phyloP scores from a whole-genome alignment of 1,284 basidiomycete species.

The Cronartium ribicola region DNA sequence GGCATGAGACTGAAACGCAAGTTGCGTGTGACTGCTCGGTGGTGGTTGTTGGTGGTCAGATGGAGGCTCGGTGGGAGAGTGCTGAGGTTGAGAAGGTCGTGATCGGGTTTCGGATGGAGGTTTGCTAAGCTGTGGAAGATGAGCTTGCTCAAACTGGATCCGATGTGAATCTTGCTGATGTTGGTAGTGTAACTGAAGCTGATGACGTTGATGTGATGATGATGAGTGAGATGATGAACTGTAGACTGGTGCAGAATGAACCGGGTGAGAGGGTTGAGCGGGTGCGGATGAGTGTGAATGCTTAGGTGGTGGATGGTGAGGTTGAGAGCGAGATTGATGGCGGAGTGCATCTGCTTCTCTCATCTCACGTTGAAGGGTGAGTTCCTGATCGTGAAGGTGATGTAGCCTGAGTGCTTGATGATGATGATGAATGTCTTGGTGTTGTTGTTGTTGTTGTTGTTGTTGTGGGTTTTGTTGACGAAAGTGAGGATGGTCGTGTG shows the following conservation, averaged over 20 bases:
- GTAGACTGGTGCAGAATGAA: slow-evolving; percentile 11
- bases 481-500: neutral
- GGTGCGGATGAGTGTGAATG: slow-evolving; percentile 1
- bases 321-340: neutral
- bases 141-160: slow-evolving; percentile 9
- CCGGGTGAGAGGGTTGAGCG: slow-evolving; percentile 6
- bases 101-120: slow-evolving; percentile 6
- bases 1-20: neutral
- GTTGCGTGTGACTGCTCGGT: neutral
- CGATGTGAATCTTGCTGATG: slow-evolving; percentile 8
- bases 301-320: neutral
- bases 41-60: neutral
- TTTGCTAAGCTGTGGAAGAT: neutral
- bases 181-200: slow-evolving; percentile 14
- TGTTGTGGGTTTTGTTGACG: neutral
- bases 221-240: neutral
- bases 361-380: neutral
- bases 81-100: neutral
- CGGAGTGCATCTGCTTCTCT: neutral
- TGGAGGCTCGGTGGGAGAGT: neutral
- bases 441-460: neutral
- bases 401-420: no score
- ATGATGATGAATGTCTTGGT: neutral
- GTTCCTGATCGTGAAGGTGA: neutral
- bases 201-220: slow-evolving; percentile 10